Evolutionary conservation across 768 basidiomycete genomes (phyloP), one percentile per base, ranked within the genome.

Genomic region (Amanita molliuscula): DNA sequence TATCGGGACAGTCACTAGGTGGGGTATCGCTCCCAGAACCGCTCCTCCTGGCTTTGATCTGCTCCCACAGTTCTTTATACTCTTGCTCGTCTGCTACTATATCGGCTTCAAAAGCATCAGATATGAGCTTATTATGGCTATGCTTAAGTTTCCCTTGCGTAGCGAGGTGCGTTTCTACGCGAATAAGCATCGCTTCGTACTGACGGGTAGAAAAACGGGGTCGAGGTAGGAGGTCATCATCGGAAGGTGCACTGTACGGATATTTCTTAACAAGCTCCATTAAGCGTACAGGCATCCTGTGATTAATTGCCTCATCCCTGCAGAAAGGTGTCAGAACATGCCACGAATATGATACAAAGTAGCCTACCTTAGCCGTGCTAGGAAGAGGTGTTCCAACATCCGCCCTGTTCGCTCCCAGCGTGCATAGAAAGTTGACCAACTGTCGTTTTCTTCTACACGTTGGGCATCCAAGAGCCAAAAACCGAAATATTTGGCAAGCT

Each of bases 371-470:
- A 89, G 78, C 50, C 76, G 72, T 15, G 82, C 73, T 49, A 90
- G 69, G 65, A 89, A 87, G 6, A 90, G 51, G 65, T 90, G 88
- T 56, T 89, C 88, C 44, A 89, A 59, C 36, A 84, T 75, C 18
- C 85, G 70, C 26, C 84, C 88, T 7, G 78, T 75, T 25, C 72
- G 70, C 56, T 90, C 84, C 88, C 88, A 90, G 26, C 82, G 72
- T 3, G 69, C 67, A 59, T 89, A 90, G 59, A 89, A 88, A 7
- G 70, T 60, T 10, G 62, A 50, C 81, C 80, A 87, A 48, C 80
- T 76, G 44, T 84, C 81, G 1, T 65, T 70, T 8, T 67, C 65
- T 37, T 74, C 70, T 3, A 70, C 65, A 23, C 75, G 67, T 34
- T 71, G 68, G 1, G 73, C 60, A 3, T 75, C 65, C 11, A 90